Base-by-base conservation (phyloP, 2,329 filamentous ascomycete species). In the Ilyonectria robusta region DNA sequence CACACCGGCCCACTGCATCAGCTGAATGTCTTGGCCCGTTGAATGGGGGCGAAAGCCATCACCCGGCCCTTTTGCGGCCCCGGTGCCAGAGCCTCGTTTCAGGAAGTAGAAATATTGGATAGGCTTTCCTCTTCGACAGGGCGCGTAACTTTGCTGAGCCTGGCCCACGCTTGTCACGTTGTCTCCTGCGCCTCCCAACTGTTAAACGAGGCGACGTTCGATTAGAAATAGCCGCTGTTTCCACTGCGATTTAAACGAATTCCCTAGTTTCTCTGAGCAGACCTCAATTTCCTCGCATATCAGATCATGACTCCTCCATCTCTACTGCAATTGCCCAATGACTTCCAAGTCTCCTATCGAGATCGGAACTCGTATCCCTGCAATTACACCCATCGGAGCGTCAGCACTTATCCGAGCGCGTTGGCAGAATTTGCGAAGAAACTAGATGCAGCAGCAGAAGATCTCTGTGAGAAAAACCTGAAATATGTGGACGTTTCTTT, bases 341-440 rank as follows among this genome's bases (percentile, higher is more conserved):
- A 35, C 15, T 63, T 63, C 21, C 29, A 57, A 21, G 33, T n/a
- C 9, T 63, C 60, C 3, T 63, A 63, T 21, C 15, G 29, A 10
- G 23, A 48, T 13, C 54, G 53, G n/a, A 44, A 63, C 15, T 31
- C 51, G 10, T 63, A 63, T 33, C 60, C 60, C 8, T 33, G 51
- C 17, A 63, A 63, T 19, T 63, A 35, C 35, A 63, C 60, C 8
- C 60, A 51, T 42, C n/a, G 44, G 23, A 63, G 53, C 21, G 53
- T 57, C 15, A 63, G 53, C 53, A 63, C 60, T 17, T 63, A 63
- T 51, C 60, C 51, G 1, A 63, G 60, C 58, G 60, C 53, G 40
- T 44, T 63, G 26, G 46, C 44, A 19, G 60, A 63, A 23, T 51
- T 42, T 23, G 15, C 17, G 9, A 42, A 48, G 10, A 57, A 33